Evolutionary conservation across 192 early-diverging fungal genomes (phyloP).

Genomic region (Entrophospora sp.): DNA sequence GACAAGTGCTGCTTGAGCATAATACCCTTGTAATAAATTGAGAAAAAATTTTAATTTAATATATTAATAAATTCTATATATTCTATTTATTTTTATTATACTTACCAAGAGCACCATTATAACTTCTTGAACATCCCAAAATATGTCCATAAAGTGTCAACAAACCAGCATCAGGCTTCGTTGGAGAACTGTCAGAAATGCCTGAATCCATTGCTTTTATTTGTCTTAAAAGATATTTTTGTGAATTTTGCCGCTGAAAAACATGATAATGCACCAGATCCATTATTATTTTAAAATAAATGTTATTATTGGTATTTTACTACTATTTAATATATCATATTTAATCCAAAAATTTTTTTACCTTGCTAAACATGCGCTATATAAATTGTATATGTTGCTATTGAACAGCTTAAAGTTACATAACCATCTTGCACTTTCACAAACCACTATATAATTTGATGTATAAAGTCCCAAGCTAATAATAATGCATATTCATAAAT

Average conservation of each 20-base stretch:
- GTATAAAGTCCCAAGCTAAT: conserved; percentile 27
- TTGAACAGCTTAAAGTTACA: conserved; percentile 28
- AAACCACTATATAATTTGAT: conserved; percentile 19
- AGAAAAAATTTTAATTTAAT: background rate
- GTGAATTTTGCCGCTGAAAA: conserved; percentile 38
- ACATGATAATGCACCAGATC: conserved; percentile 14
- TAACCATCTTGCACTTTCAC: conserved; percentile 33
- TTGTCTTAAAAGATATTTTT: conserved; percentile 51
- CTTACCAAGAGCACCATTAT: conserved; percentile 52
- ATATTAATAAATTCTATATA: background rate
- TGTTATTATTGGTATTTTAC: background rate
- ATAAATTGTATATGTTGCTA: conserved; percentile 41
- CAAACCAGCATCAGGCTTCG: conserved; percentile 27
- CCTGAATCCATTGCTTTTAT: conserved; percentile 35
- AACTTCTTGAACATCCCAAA: conserved; percentile 40
- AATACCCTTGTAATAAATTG: conserved; percentile 42
- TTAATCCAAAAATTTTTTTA: conserved; percentile 16
- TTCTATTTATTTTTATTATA: too few relatives aligned
- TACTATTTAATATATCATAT: background rate
- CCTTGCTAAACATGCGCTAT: conserved; percentile 36
- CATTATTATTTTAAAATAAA: conserved; percentile 23
- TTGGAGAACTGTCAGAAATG: conserved; percentile 18
- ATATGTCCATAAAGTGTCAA: conserved; percentile 56
- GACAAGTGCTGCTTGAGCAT: conserved; percentile 47
- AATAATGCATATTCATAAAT: too few relatives aligned